Evolutionary conservation across 352 stramenopile genomes (phyloP).

Genomic region (Globisporangium mamillatum): DNA sequence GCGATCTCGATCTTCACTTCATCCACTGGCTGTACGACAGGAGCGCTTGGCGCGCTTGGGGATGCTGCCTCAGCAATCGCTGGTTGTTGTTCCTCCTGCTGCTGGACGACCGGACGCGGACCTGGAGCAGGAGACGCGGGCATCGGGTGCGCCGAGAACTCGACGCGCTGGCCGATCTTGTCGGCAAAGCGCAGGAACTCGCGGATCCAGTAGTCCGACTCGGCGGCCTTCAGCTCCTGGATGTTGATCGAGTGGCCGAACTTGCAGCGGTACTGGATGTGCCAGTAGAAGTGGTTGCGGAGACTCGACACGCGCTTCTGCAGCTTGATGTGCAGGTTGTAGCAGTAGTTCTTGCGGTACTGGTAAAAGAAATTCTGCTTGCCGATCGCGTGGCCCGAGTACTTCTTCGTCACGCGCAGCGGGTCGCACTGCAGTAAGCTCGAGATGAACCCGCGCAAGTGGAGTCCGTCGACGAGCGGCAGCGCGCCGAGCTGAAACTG

Average conservation of each 20-base stretch:
- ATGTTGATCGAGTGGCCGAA: conserved; percentile 57
- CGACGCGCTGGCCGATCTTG: conserved; percentile 57
- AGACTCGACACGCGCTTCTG: conserved; percentile 78
- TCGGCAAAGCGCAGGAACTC: conserved; percentile 68
- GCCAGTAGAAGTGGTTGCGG: conserved; percentile 83
- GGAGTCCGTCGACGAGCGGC: conserved; percentile 62
- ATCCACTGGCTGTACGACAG: not conserved
- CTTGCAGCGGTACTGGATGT: conserved; percentile 74
- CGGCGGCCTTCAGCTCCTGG: conserved; percentile 59
- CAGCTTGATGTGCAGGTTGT: conserved; percentile 74
- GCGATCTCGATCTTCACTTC: conserved; percentile 8
- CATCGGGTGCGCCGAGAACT: conserved; percentile 25
- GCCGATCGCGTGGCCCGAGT: conserved; percentile 64
- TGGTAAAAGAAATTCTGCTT: conserved; percentile 82
- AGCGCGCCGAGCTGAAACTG: conserved; percentile 73
- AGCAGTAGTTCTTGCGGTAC: conserved; percentile 58
- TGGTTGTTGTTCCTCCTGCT: not conserved
- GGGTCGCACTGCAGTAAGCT: conserved; percentile 77
- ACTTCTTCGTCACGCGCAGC: conserved; percentile 83
- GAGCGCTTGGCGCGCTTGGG: not conserved
- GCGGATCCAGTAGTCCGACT: conserved; percentile 68
- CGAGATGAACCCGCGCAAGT: conserved; percentile 72
- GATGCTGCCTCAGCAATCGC: not conserved
- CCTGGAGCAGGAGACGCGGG: conserved; percentile 19
- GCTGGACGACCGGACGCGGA: conserved; percentile 1